Evolutionary conservation across 129 eudicot species (phyloP).

Genomic region (Helichrysum umbraculigerum): DNA sequence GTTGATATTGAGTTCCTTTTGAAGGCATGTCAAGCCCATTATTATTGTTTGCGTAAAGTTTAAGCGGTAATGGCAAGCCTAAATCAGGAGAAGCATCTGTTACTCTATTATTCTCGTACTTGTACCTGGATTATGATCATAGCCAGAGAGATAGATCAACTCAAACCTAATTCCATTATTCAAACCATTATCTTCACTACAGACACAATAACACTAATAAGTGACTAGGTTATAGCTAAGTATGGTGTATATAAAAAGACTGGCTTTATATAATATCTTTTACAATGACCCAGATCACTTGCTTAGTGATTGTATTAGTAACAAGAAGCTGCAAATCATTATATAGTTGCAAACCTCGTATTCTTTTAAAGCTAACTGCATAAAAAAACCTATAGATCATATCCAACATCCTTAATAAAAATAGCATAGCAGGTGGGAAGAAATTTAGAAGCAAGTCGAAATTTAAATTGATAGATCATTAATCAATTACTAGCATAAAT

Average conservation of each 20-base stretch:
- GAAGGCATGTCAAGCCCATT: slow-evolving; percentile 57
- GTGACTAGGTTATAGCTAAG: slow-evolving; percentile 2
- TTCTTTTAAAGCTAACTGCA: too few species aligned
- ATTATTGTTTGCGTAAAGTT: slow-evolving; percentile 80
- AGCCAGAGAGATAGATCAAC: not conserved
- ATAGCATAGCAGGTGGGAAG: slow-evolving; percentile 8
- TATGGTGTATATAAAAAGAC: not conserved
- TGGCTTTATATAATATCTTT: not conserved
- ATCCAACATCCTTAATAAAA: not conserved
- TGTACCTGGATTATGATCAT: slow-evolving; percentile 57
- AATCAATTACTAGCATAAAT: not conserved
- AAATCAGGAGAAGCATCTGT: slow-evolving; percentile 78
- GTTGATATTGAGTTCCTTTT: slow-evolving; percentile 82
- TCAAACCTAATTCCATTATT: not conserved
- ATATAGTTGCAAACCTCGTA: not conserved
- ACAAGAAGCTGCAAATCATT: not conserved
- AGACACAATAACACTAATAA: not conserved
- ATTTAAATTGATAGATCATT: not conserved
- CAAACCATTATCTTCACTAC: not conserved
- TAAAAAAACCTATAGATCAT: not conserved
- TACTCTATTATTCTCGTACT: slow-evolving; percentile 71
- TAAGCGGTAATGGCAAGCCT: slow-evolving; percentile 70
- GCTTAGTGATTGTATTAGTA: not conserved
- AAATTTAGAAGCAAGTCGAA: slow-evolving; percentile 2
- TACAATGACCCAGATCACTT: slow-evolving; percentile 9